A percentile compares a stretch with the other conserved stretches of the same genome.
Conservation (phyloP, 2,329 filamentous ascomycete genomes). For the Chaetomium globosum region DNA sequence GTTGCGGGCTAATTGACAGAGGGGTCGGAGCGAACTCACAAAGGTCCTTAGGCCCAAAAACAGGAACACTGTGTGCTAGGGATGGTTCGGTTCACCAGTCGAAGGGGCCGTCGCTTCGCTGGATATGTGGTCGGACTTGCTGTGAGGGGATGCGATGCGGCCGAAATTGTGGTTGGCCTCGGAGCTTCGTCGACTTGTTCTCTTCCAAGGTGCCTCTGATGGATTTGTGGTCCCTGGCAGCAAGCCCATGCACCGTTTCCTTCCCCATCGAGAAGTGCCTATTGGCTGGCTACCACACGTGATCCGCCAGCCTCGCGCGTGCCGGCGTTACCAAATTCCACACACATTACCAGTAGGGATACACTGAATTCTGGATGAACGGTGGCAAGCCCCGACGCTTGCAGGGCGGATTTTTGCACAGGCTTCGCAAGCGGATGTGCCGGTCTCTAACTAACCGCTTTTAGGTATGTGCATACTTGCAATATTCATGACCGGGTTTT, state of each 20-base stretch:
- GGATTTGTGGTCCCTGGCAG: constrained; percentile 34
- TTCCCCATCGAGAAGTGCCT: constrained; percentile 8
- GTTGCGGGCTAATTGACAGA: constrained; percentile 32
- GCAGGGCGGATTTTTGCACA: too few relatives aligned
- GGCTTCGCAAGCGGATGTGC: too few relatives aligned
- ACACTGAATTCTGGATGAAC: background rate
- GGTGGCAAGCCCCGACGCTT: too few relatives aligned
- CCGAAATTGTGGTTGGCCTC: constrained; percentile 28
- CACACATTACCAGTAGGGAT: background rate
- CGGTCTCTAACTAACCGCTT: too few relatives aligned
- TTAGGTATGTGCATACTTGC: background rate
- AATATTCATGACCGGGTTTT: background rate
- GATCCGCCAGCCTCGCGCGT: constrained; percentile 27
- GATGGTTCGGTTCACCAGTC: background rate
- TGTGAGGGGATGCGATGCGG: constrained; percentile 28
- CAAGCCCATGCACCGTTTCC: constrained; percentile 9
- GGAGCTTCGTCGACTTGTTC: constrained; percentile 33
- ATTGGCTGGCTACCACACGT: constrained; percentile 29
- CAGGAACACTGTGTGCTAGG: constrained; percentile 9
- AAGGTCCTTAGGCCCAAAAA: constrained; percentile 17
- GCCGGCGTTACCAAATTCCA: background rate
- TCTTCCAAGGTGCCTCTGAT: constrained; percentile 30
- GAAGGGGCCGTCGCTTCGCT: constrained; percentile 14
- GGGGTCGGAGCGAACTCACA: constrained; percentile 32
- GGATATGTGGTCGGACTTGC: constrained; percentile 3